Conservation (phyloP, 1,284 basidiomycete species). For the Ustilago shanxiensis region DNA sequence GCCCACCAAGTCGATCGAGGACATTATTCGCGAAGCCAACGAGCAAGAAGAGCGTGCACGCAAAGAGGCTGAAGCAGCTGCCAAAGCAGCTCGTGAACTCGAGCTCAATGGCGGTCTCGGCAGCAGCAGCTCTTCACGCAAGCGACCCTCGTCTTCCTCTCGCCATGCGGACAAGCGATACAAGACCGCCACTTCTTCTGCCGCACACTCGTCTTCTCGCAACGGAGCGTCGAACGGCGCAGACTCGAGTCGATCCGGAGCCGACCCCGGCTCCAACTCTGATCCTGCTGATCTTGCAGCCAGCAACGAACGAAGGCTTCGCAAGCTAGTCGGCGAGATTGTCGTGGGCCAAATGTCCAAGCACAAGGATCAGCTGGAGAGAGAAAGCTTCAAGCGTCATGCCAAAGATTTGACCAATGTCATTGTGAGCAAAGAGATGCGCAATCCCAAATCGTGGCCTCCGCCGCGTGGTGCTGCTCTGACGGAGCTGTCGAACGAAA, state of each 20-base stretch:
- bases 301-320: constrained; percentile 72
- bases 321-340: constrained; percentile 86
- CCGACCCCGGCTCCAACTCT: constrained; percentile 8
- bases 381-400: constrained; percentile 91
- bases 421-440: constrained; percentile 93
- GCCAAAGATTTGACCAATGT: constrained; percentile 90
- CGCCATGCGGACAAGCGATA: constrained; percentile 45
- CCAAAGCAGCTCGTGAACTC: constrained; percentile 39
- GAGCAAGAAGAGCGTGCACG: constrained; percentile 57
- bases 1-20: constrained; percentile 58
- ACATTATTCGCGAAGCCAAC: constrained; percentile 68
- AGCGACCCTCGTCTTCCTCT: constrained; percentile 39
- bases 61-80: constrained; percentile 45
- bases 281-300: constrained; percentile 16
- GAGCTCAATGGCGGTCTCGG: constrained; percentile 22
- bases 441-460: constrained; percentile 72
- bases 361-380: constrained; percentile 82
- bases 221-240: constrained; percentile 10
- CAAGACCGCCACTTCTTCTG: constrained; percentile 31
- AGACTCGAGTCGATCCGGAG: constrained; percentile 12
- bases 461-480: constrained; percentile 72
- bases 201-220: constrained; percentile 12
- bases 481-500: constrained; percentile 80
- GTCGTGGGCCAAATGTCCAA: constrained; percentile 94
- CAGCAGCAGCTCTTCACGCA: constrained; percentile 26